phyloP scores from a whole-genome alignment of 176 grass and related monocot genomes.

The Oryza longistaminata region DNA sequence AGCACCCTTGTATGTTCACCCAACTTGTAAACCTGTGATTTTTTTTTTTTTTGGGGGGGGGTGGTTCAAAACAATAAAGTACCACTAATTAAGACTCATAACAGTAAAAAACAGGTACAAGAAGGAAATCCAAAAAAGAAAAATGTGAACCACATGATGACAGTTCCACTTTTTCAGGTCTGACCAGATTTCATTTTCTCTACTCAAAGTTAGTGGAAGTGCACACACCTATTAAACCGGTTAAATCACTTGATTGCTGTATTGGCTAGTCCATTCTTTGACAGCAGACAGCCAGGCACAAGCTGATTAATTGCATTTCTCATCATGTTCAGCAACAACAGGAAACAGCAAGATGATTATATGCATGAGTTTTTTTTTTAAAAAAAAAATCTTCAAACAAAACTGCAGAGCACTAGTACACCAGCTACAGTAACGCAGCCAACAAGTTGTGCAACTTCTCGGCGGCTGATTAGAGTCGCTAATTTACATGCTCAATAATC shows the following conservation, averaged over 20 bases:
- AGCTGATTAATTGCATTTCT: not conserved
- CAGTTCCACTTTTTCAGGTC: not conserved
- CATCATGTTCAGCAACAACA: not conserved
- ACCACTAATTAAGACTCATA: not conserved
- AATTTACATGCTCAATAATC: not conserved
- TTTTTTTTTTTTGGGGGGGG: not conserved
- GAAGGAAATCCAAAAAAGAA: not conserved
- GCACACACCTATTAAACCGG: not conserved
- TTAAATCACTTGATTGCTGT: not conserved
- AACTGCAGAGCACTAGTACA: not conserved
- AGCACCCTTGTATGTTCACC: slow-evolving; percentile 67
- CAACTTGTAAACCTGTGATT: slow-evolving; percentile 83
- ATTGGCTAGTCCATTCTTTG: not conserved
- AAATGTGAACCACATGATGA: not conserved
- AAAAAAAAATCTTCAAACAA: not conserved
- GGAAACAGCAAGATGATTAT: not conserved
- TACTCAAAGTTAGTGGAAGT: not conserved
- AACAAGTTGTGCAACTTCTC: not conserved
- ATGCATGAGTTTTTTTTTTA: not conserved
- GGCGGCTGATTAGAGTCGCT: not conserved
- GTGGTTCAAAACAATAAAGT: too few relatives aligned
- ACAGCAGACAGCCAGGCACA: not conserved
- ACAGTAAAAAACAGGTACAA: not conserved
- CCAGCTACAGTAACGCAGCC: not conserved
- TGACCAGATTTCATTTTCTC: not conserved